phyloP scores from a whole-genome alignment of 1,284 basidiomycete species.

The Calocybe gambosa region DNA sequence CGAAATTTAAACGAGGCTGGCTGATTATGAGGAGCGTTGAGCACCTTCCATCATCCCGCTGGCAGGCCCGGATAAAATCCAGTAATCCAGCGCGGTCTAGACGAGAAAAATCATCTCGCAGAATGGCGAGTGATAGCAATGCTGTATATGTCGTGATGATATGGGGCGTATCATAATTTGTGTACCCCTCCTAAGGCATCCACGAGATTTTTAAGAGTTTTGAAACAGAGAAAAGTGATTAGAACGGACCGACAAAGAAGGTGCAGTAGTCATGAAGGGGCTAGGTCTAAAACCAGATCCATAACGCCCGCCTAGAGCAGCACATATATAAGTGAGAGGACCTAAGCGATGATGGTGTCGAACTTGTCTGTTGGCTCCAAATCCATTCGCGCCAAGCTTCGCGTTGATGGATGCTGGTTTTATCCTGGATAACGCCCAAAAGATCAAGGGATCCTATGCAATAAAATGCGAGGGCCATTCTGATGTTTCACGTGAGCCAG shows the following conservation, averaged over 20 bases:
- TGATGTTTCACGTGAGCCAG: conserved; percentile 22
- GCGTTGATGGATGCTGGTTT: conserved; percentile 46
- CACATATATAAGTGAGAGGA: background rate
- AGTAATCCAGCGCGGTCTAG: conserved; percentile 63
- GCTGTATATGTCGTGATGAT: conserved; percentile 94
- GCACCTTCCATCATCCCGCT: conserved; percentile 78
- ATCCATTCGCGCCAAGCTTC: conserved; percentile 76
- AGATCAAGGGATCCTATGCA: conserved; percentile 77
- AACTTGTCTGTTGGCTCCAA: conserved; percentile 76
- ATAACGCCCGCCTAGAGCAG: conserved; percentile 38
- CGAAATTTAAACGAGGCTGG: conserved; percentile 6
- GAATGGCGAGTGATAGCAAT: conserved; percentile 70
- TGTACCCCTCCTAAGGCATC: conserved; percentile 28
- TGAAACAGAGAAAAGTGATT: background rate
- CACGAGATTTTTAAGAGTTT: conserved; percentile 2
- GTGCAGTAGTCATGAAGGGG: conserved; percentile 49
- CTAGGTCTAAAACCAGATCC: conserved; percentile 77
- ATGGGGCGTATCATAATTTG: conserved; percentile 63
- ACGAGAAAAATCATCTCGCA: conserved; percentile 71
- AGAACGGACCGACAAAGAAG: conserved; percentile 11
- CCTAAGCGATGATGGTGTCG: background rate
- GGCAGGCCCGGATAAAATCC: conserved; percentile 63
- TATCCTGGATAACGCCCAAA: conserved; percentile 47
- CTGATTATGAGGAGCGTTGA: conserved; percentile 11
- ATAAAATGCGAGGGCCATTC: conserved; percentile 82